Conservation (phyloP, 495 filamentous ascomycete species). For the Cercophora newfieldiana region DNA sequence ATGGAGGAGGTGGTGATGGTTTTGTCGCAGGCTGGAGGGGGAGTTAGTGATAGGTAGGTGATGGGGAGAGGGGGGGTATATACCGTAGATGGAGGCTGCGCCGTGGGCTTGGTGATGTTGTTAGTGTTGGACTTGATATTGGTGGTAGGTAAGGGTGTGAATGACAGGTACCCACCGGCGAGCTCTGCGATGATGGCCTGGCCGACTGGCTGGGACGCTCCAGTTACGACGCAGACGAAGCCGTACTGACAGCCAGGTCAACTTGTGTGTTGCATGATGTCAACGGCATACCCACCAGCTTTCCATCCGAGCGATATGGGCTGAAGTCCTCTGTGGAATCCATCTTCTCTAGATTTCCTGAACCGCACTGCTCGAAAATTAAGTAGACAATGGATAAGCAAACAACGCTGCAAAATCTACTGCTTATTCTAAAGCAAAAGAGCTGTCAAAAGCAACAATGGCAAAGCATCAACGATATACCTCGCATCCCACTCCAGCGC, state of each 20-base stretch:
- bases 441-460: background rate
- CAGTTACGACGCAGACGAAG: slow-evolving; percentile 63
- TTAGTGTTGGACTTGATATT: slow-evolving; percentile 4
- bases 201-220: slow-evolving; percentile 57
- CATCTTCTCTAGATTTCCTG: slow-evolving; percentile 20
- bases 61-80: background rate
- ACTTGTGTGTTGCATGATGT: background rate
- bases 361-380: too few relatives aligned
- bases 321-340: slow-evolving; percentile 54
- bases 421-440: too few relatives aligned
- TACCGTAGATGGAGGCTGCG: slow-evolving; percentile 62
- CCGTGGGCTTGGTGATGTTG: slow-evolving; percentile 51
- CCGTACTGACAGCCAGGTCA: slow-evolving; percentile 50
- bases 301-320: slow-evolving; percentile 60
- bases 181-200: slow-evolving; percentile 58
- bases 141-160: background rate
- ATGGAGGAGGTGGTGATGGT: slow-evolving; percentile 25
- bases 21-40: slow-evolving; percentile 33
- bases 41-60: background rate
- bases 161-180: slow-evolving; percentile 43
- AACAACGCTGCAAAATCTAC: too few relatives aligned
- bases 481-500: background rate
- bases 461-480: background rate
- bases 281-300: slow-evolving; percentile 48
- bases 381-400: too few relatives aligned